phyloP scores from a whole-genome alignment of 1,139 yeast species.

The Debaryomycetaceae sp. region DNA sequence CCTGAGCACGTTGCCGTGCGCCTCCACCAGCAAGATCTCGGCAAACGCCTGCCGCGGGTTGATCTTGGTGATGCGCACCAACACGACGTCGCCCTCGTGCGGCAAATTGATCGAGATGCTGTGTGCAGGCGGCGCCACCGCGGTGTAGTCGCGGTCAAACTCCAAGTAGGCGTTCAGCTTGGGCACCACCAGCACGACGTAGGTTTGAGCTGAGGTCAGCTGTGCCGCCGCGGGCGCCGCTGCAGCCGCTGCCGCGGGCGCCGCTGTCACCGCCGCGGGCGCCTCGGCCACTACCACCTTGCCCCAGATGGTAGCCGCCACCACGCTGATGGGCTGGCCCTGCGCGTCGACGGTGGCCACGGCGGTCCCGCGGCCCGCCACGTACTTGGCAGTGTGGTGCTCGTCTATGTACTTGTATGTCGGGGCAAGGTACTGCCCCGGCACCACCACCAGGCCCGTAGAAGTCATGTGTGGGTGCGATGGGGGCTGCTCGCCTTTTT shows the following conservation, averaged over 20 bases:
- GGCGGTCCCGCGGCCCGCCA: constrained; percentile 38
- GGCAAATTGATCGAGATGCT: constrained; percentile 57
- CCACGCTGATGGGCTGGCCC: constrained; percentile 35
- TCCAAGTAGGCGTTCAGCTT: constrained; percentile 29
- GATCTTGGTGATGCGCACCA: constrained; percentile 70
- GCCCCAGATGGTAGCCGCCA: constrained; percentile 72
- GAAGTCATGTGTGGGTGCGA: not conserved
- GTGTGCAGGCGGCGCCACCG: constrained; percentile 5
- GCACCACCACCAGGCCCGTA: constrained; percentile 44
- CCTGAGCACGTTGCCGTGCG: constrained; percentile 49
- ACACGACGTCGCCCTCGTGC: constrained; percentile 77
- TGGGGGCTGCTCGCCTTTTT: constrained; percentile 10
- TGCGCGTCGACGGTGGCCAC: constrained; percentile 26
- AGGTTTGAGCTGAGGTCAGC: constrained; percentile 16
- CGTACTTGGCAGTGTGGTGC: constrained; percentile 17
- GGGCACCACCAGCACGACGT: constrained; percentile 29
- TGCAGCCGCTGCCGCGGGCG: constrained; percentile 1
- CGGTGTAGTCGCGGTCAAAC: constrained; percentile 19
- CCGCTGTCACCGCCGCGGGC: constrained; percentile 4
- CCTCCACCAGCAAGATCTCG: constrained; percentile 79
- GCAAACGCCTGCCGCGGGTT: constrained; percentile 69
- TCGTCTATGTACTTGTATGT: constrained; percentile 24
- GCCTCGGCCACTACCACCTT: constrained; percentile 34
- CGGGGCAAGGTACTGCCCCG: constrained; percentile 64
- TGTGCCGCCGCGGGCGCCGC: not conserved